Evolutionary conservation across 164 flowering plant species (phyloP).

Genomic region (Vitis labrusca): DNA sequence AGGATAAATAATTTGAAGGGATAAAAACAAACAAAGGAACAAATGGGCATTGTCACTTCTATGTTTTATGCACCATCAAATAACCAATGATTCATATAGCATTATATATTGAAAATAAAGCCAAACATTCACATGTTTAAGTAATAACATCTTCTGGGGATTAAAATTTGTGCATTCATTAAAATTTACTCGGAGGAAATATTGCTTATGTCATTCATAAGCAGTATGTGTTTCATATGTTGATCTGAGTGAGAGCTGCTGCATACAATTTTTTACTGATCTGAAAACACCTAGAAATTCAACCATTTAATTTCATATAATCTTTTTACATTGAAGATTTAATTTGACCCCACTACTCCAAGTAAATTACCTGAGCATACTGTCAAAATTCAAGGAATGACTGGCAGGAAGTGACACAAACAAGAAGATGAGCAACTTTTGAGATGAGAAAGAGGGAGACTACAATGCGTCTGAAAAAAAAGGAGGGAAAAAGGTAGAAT

Average conservation of each 20-base stretch:
- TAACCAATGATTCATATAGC: not conserved
- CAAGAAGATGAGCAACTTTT: too few species aligned
- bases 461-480: too few species aligned
- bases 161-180: not conserved
- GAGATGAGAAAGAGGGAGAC: too few species aligned
- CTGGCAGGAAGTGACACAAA: not conserved
- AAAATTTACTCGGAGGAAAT: not conserved
- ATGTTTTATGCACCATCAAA: not conserved
- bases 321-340: not conserved
- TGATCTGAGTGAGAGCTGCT: too few species aligned
- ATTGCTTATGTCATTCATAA: too few species aligned
- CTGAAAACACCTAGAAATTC: too few species aligned
- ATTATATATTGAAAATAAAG: not conserved
- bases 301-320: not conserved
- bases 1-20: not conserved
- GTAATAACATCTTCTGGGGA: not conserved
- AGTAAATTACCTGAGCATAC: not conserved
- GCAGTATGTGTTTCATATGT: too few species aligned
- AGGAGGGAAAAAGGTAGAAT: too few species aligned
- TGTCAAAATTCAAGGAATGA: not conserved
- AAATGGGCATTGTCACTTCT: not conserved
- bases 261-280: too few species aligned
- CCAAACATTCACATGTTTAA: not conserved
- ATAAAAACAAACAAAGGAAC: not conserved
- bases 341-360: not conserved